Evolutionary conservation across 495 filamentous ascomycete genomes (phyloP), one percentile per base, ranked within the genome.

Genomic region (Copromyces sp.): DNA sequence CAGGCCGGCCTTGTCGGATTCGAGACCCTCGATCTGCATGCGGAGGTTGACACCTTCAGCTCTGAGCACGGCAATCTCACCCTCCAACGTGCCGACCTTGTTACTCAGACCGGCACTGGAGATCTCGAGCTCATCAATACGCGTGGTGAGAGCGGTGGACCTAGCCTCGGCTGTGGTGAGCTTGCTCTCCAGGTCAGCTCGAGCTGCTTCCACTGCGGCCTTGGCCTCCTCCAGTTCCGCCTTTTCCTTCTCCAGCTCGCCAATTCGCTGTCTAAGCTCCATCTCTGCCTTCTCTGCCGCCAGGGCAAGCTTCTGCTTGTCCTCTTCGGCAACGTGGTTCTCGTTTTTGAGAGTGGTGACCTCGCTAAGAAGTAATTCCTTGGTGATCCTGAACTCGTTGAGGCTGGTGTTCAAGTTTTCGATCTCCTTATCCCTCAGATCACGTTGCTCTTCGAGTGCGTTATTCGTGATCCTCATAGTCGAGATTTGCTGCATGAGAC

Each of bases 241-340:
- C 73, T 80, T 83, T 39, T 82, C 79, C 70, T 80, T 75, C 70
- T 83, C 78, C 9, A 87, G 74, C 32, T 81, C 78, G 14, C 73
- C 74, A 45, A 82, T 74, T 17, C 79, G 75, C 29, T 68, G 42
- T 70, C 78, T 73, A 16, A 77, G 69, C 39, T 77, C 75, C 61
- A 74, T 73, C n/a, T 79, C 69, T 38, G 77, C 75, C 65, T 76
- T 77, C 17, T 74, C 78, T 1, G 75, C 75, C 1, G 73, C 68
- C 2, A 68, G 71, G 68, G 73, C 75, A 16, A 75, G 47, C 39
- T 76, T 72, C 12, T 71, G 47, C 68, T 78, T 77, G 59, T 81
- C 73, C 53, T 75, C 41, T n/a, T 71, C 68, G 37, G 74, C 61
- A 14, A 73, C 68, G 72, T 77, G 74, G 41, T 77, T 76, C 41